phyloP scores from a whole-genome alignment of 1,284 basidiomycete species.

The Caloboletus inedulis region DNA sequence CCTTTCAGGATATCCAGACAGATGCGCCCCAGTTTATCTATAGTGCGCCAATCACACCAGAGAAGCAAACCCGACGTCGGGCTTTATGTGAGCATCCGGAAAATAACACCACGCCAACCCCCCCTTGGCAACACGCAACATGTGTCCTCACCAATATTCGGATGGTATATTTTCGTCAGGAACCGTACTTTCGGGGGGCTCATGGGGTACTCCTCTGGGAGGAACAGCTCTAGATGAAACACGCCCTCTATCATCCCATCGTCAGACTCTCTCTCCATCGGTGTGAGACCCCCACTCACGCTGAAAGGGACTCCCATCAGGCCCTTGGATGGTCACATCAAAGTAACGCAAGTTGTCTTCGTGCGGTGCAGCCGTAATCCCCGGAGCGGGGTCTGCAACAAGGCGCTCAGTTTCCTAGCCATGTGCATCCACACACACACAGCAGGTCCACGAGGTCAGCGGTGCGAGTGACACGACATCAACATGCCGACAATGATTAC shows the following conservation, averaged over 20 bases:
- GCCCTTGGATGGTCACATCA: constrained; percentile 95
- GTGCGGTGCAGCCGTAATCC: constrained; percentile 90
- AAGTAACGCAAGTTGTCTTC: constrained; percentile 99
- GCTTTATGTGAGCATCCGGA: constrained; percentile 23
- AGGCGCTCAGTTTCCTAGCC: constrained; percentile 94
- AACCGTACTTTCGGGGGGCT: constrained; percentile 98
- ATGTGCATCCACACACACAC: constrained; percentile 1
- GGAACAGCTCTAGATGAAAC: constrained; percentile 94
- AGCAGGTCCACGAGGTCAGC: constrained; percentile 18
- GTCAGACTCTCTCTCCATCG: constrained; percentile 6
- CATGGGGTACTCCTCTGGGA: constrained; percentile 99
- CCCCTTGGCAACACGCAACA: constrained; percentile 2
- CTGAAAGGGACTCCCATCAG: constrained; percentile 91
- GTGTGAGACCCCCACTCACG: constrained; percentile 50
- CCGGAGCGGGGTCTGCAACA: constrained; percentile 92
- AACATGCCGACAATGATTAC: constrained; percentile 29
- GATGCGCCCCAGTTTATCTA: constrained; percentile 97
- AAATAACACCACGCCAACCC: constrained; percentile 13
- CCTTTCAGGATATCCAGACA: constrained; percentile 98
- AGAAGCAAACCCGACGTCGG: constrained; percentile 4
- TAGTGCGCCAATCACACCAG: not conserved
- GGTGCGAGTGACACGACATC: constrained; percentile 17
- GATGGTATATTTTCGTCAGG: constrained; percentile 99
- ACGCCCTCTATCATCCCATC: constrained; percentile 71
- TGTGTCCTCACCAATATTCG: constrained; percentile 84